phyloP scores from a whole-genome alignment of 2,329 filamentous ascomycete species.

The Ciborinia camelliae region DNA sequence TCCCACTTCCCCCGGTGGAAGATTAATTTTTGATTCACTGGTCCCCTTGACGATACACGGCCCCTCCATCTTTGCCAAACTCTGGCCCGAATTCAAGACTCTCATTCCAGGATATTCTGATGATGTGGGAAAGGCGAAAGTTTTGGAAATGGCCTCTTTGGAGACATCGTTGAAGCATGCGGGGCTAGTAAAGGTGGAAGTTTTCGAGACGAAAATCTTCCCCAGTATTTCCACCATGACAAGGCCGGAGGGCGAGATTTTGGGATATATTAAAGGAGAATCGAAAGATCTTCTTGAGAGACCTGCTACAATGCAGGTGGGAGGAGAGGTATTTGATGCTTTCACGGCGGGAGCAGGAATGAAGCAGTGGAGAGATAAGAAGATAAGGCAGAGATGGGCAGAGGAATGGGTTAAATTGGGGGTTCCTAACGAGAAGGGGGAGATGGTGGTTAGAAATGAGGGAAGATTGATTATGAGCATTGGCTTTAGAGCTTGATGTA shows the following conservation, averaged over 20 bases:
- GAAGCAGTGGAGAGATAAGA: not conserved
- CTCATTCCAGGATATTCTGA: not conserved
- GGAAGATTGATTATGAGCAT: constrained; percentile 1
- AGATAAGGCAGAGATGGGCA: not conserved
- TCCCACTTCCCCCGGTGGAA: not conserved
- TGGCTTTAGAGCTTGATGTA: not conserved
- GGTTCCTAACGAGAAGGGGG: not conserved
- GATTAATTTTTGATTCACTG: constrained; percentile 5
- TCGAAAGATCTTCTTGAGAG: not conserved
- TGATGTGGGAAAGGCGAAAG: not conserved
- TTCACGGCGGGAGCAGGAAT: not conserved
- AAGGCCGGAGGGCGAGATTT: not conserved
- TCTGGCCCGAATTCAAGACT: not conserved
- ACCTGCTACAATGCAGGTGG: not conserved
- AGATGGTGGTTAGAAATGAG: not conserved
- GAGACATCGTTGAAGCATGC: not conserved
- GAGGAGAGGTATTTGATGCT: not conserved
- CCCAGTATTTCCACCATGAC: not conserved
- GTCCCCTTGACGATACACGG: not conserved
- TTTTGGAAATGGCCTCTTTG: not conserved
- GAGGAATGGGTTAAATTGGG: constrained; percentile 9
- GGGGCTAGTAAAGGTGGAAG: not conserved
- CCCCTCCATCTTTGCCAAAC: not conserved
- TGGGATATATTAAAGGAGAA: not conserved
- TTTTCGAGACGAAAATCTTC: constrained; percentile 3